These are phyloP conservation scores for Neospermospora avenae DNA, from an alignment of 2,329 filamentous ascomycete species.

Conservation along the genomic window DNA sequence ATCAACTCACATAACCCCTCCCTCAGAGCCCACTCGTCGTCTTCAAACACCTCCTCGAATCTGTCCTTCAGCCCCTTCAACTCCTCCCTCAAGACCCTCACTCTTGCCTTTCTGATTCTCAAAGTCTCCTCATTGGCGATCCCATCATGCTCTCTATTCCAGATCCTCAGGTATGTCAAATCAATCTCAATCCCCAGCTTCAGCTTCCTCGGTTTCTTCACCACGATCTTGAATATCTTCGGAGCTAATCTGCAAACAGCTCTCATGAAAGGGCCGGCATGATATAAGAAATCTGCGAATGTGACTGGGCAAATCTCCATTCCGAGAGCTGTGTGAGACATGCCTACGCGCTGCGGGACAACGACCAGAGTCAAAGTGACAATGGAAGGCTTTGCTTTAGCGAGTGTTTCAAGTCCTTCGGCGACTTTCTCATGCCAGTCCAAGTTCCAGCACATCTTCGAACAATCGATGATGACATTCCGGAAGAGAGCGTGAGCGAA, in stretches of 20 bases:
- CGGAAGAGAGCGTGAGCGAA: conserved; percentile 16
- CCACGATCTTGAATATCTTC: conserved; percentile 24
- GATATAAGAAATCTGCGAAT: conserved; percentile 29
- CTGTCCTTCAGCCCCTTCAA: conserved; percentile 22
- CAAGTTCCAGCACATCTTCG: conserved; percentile 16
- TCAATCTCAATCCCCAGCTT: conserved; percentile 20
- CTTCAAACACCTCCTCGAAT: conserved; percentile 25
- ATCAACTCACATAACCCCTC: conserved; percentile 17
- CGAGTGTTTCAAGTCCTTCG: conserved; percentile 19
- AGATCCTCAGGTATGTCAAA: conserved; percentile 5
- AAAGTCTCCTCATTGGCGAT: conserved; percentile 12
- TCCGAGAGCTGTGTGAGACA: conserved; percentile 16
- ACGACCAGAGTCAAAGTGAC: conserved; percentile 25
- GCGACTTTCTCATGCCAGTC: conserved; percentile 23
- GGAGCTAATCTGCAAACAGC: conserved; percentile 22
- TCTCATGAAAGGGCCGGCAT: conserved; percentile 20
- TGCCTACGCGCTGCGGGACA: conserved; percentile 15
- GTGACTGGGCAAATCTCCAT: conserved; percentile 17
- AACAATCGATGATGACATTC: conserved; percentile 26
- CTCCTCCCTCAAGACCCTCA: conserved; percentile 9
- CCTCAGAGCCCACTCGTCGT: conserved; percentile 18
- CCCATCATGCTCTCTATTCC: not conserved
- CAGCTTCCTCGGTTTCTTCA: conserved; percentile 21
- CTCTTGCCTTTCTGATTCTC: not conserved
- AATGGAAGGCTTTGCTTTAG: conserved; percentile 16